Percentiles rank a stretch among this genome's conserved stretches.
These are phyloP conservation scores for Crucihimalaya himalaica DNA, from an alignment of 345 rosid species.

Conservation along the genomic window DNA sequence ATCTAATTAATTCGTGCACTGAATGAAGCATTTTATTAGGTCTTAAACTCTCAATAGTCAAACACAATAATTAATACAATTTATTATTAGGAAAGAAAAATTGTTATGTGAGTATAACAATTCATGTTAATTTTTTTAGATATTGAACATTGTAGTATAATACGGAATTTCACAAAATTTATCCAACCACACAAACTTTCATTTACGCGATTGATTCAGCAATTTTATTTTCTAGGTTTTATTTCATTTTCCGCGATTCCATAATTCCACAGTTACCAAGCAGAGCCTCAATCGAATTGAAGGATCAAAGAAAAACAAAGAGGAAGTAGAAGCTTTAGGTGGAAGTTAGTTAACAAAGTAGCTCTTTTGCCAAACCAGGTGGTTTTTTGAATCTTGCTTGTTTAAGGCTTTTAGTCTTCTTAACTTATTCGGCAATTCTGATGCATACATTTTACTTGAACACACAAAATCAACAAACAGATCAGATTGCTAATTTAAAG, in stretches of 20 bases:
- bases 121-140: no score
- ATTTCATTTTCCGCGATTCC: background rate
- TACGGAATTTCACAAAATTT: background rate
- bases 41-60: background rate
- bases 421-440: slow-evolving; percentile 38
- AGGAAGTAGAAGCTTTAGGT: slow-evolving; percentile 19
- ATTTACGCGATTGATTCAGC: background rate
- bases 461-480: background rate
- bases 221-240: background rate
- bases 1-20: background rate
- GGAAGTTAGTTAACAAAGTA: background rate
- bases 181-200: background rate
- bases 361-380: background rate
- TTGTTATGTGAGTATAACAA: background rate
- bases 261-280: background rate
- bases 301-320: background rate
- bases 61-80: background rate
- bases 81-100: background rate
- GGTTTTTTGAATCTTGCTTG: background rate
- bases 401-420: background rate
- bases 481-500: slow-evolving; percentile 11
- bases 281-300: background rate
- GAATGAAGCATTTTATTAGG: background rate
- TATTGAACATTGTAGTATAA: no score
- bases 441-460: slow-evolving; percentile 29